Base-by-base conservation (phyloP, 805 yeast genomes). In the Saccharomycopsis sp. region DNA sequence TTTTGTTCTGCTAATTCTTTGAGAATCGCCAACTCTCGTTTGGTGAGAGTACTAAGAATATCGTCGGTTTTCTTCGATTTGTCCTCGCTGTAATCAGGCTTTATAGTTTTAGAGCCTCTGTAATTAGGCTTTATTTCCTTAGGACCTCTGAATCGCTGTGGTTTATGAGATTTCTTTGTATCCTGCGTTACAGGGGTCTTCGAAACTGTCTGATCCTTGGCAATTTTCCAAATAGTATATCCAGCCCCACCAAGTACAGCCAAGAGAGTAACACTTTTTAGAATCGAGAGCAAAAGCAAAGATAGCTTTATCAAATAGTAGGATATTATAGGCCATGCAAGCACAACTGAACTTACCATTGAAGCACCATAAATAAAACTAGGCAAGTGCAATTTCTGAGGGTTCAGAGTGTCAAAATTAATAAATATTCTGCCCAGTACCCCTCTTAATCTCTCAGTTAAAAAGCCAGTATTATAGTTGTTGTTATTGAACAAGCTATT, bases 351-450 rank as follows among this genome's bases (percentile, higher is more conserved):
- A 17, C 9, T 53, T 3, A 56, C 41, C 3, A 34, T 17, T 8
- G 42, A 34, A 8, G 56, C 44, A 7, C 62, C 62, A 50, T 35
- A 24, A 14, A 56, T 22, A 49, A 59, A 59, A 50, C 62, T 59
- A 20, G 25, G 62, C 5, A 53, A 15, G 52, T 59, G 62, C 5
- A 59, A n/a, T 25, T 53, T 53, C 15, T 20, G 29, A 19, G 50
- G 44, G 5, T 34, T 17, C 3, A 22, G 24, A 23, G 58, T 50
- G 23, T 25, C 51, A 22, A 56, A 23, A 41, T 42, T 34, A 22
- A 20, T 56, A 3, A 53, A 54, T 5, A n/a, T 23, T 29, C 25
- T 54, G 34, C 3, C 17, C 3, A 22, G 22, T 19, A 24, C 23
- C 8, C 7, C 53, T 22, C n/a, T n/a, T n/a, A n/a, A n/a, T n/a